Conservation (phyloP, 768 basidiomycete species). For the Suillus tomentosus region DNA sequence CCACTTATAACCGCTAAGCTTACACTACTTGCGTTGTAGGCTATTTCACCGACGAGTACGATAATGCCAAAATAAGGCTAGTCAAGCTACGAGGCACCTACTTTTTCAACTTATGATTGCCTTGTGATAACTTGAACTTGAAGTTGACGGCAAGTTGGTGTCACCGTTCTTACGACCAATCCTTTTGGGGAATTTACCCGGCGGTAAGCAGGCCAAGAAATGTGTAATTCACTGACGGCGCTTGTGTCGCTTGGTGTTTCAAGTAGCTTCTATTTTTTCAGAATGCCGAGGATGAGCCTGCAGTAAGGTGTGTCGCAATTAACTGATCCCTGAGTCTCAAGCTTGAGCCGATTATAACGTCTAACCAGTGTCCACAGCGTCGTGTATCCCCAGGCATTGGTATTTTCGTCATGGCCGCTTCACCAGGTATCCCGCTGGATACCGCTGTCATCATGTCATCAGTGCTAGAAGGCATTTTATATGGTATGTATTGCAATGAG, state of each 20-base stretch:
- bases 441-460: neutral
- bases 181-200: no score
- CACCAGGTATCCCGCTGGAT: slow-evolving; percentile 1
- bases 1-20: no score
- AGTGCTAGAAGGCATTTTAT: neutral
- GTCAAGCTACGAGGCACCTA: no score
- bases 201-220: no score
- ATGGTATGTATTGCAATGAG: neutral
- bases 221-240: no score
- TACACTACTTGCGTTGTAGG: no score
- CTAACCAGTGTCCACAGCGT: neutral
- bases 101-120: no score
- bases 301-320: neutral
- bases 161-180: no score
- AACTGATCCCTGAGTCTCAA: neutral
- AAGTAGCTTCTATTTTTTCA: neutral
- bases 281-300: neutral
- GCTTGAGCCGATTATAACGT: neutral
- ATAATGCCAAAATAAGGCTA: no score
- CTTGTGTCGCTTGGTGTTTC: neutral
- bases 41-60: no score
- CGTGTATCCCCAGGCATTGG: neutral
- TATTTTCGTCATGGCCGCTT: neutral
- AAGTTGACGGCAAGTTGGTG: no score
- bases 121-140: no score